Conservation (phyloP, 768 basidiomycete species). For the Hygrocybe punicea region DNA sequence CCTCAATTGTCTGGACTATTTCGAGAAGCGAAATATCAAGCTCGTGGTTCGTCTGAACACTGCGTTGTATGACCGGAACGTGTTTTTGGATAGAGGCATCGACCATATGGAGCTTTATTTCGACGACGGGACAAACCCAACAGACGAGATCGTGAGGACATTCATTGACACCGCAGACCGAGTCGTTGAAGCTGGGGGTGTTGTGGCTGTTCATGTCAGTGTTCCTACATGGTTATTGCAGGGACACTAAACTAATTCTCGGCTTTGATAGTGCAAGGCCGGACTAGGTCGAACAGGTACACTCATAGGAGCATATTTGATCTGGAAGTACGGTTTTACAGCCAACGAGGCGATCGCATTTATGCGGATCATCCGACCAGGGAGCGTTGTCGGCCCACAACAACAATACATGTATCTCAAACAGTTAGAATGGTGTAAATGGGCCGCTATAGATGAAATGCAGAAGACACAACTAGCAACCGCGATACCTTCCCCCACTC, state of each 20-base stretch:
- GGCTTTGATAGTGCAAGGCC: constrained; percentile 76
- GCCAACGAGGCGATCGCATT: constrained; percentile 95
- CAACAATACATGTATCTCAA: constrained; percentile 95
- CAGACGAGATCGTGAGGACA: constrained; percentile 87
- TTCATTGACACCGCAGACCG: constrained; percentile 86
- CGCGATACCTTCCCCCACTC: constrained; percentile 36
- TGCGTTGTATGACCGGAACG: constrained; percentile 77
- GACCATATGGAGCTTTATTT: constrained; percentile 92
- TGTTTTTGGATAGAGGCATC: constrained; percentile 82
- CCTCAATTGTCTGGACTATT: constrained; percentile 89
- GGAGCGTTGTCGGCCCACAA: constrained; percentile 87
- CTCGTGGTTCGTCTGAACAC: constrained; percentile 93
- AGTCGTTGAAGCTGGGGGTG: constrained; percentile 72
- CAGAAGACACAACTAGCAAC: constrained; percentile 47
- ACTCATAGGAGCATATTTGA: constrained; percentile 94
- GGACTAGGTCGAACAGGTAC: constrained; percentile 96
- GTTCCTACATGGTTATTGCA: constrained; percentile 4
- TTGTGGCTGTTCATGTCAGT: constrained; percentile 84
- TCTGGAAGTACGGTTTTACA: constrained; percentile 98
- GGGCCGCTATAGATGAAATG: constrained; percentile 84
- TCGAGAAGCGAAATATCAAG: constrained; percentile 81
- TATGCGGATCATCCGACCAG: constrained; percentile 96
- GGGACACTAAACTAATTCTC: constrained; percentile 2
- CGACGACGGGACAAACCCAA: constrained; percentile 97
- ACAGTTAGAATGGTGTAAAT: constrained; percentile 90